These are phyloP conservation scores for Fusarium scirpi DNA, from an alignment of 2,329 filamentous ascomycete species.

Conservation along the genomic window DNA sequence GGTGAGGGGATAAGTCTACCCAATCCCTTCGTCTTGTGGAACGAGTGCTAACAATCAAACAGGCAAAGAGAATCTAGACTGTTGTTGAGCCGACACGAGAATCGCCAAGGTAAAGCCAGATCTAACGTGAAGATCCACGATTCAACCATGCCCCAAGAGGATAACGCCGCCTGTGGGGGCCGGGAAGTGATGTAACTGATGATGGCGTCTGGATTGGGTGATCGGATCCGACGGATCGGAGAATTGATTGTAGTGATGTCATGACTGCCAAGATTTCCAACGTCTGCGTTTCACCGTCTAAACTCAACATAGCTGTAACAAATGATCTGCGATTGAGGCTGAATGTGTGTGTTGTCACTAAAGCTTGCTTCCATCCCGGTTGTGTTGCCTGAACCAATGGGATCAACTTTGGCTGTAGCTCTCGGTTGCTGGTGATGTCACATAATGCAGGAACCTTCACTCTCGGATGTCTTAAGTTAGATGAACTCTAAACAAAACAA, in stretches of 20 bases:
- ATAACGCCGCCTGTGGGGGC: slow-evolving; percentile 17
- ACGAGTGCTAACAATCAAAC: slow-evolving; percentile 46
- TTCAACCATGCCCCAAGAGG: not conserved
- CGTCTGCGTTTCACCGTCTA: not conserved
- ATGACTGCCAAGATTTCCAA: slow-evolving; percentile 21
- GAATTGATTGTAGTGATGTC: slow-evolving; percentile 28
- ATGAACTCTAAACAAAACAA: slow-evolving; percentile 24
- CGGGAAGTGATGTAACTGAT: not conserved
- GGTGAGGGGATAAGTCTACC: slow-evolving; percentile 63
- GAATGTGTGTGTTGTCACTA: slow-evolving; percentile 13
- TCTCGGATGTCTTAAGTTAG: slow-evolving; percentile 15
- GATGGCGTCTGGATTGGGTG: slow-evolving; percentile 3
- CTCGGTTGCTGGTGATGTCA: slow-evolving; percentile 34
- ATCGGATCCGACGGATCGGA: slow-evolving; percentile 22
- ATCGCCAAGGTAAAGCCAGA: not conserved
- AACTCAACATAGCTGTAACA: slow-evolving; percentile 13
- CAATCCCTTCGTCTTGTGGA: slow-evolving; percentile 19
- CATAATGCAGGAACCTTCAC: slow-evolving; percentile 39
- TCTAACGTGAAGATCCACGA: not conserved
- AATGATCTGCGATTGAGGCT: slow-evolving; percentile 14
- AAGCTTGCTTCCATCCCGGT: slow-evolving; percentile 31
- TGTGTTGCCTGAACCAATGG: slow-evolving; percentile 21
- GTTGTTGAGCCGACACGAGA: not conserved
- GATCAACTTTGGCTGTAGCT: slow-evolving; percentile 13
- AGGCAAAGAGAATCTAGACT: slow-evolving; percentile 26